phyloP scores from a whole-genome alignment of 2,329 filamentous ascomycete species.

The Penicillium palitans region DNA sequence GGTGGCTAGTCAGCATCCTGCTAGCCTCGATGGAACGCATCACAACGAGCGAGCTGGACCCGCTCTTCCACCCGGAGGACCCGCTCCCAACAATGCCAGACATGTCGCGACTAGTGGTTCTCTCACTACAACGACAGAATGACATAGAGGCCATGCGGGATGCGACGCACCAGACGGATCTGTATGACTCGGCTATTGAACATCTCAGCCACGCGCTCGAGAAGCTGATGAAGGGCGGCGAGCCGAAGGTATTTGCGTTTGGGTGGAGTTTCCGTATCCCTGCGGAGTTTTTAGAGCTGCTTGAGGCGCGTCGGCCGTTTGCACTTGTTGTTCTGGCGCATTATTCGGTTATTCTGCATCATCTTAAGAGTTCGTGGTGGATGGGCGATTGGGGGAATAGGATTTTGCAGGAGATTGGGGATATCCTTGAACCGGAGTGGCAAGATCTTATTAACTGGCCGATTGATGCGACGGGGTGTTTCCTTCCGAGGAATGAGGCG shows the following conservation, averaged over 20 bases:
- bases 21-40: conserved; percentile 27
- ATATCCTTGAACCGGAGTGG: conserved; percentile 30
- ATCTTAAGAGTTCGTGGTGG: conserved; percentile 67
- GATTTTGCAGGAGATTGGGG: conserved; percentile 62
- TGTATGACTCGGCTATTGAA: conserved; percentile 30
- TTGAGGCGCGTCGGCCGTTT: conserved; percentile 41
- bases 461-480: conserved; percentile 36
- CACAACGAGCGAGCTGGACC: conserved; percentile 26
- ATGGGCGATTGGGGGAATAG: conserved; percentile 64
- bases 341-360: conserved; percentile 54
- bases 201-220: conserved; percentile 31
- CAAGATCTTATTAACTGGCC: conserved; percentile 35
- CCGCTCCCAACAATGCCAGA: conserved; percentile 36
- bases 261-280: conserved; percentile 62
- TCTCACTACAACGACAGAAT: conserved; percentile 30
- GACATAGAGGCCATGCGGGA: conserved; percentile 21
- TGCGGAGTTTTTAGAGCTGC: conserved; percentile 57
- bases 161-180: conserved; percentile 28
- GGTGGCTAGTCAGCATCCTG: conserved; percentile 33
- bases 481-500: conserved; percentile 16
- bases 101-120: conserved; percentile 34
- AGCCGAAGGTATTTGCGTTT: conserved; percentile 44
- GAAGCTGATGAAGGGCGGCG: conserved; percentile 32
- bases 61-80: conserved; percentile 28
- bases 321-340: conserved; percentile 47